Evolutionary conservation across 371 early-diverging fungal genomes (phyloP), one percentile per base, ranked within the genome.

Genomic region (Apophysomyces sp.): DNA sequence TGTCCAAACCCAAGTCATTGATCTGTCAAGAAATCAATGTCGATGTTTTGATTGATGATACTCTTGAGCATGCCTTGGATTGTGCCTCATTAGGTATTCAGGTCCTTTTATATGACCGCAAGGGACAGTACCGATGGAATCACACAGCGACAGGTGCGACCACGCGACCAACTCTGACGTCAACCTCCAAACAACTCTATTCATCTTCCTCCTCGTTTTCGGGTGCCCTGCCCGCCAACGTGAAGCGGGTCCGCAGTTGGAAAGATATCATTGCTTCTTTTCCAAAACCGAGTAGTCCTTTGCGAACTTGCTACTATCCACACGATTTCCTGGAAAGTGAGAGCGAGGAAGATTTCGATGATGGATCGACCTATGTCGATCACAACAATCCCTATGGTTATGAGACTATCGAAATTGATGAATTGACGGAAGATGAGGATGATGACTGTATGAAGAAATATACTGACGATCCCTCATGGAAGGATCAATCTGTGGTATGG

Each of bases 21-120:
- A 80, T 83, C 30, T 80, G 79, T 58, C 76, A 77, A 49, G 83
- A 83, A 54, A 77, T 80, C 41, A 73, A 73, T 28, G 83, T 79
- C 24, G 79, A 83, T 52, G 63, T 83, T 32, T 57, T 83, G 44
- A 80, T 83, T 54, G 83, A 83, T 49, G 77, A 83, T 58, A 71
- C 72, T 12, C 60, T 83, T 41, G 77, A 80, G 51, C 79, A 78
- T 54, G 77, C 77, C 0, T 36, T 66, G 54, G 83, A 83, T 54
- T 80, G 78, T 36, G 76, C 77, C 15, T 65, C 62, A 24, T 66
- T 74, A 16, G 83, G 77, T 0, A 73, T 83, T 29, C 71, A 78
- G 2, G 79, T 83, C 24, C 56, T 83, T n/a, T 54, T 83, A 37
- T 83, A 78, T 57, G 83, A 83, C 67, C 70, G 73, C 7, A 65